phyloP scores from a whole-genome alignment of 768 basidiomycete species.

The Russula virescens region DNA sequence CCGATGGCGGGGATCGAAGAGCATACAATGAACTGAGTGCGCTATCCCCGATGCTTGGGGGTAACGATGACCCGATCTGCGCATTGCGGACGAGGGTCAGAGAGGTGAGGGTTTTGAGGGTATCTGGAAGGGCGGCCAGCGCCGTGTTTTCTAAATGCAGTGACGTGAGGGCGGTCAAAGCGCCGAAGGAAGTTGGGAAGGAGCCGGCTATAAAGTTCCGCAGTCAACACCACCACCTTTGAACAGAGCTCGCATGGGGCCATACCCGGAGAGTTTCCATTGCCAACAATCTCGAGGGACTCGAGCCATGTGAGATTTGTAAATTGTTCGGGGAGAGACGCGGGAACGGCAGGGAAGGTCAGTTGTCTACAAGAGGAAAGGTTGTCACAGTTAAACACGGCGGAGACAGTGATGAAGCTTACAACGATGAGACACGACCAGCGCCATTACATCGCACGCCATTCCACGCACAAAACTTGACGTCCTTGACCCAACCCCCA shows the following conservation, averaged over 20 bases:
- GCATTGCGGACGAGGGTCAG: constrained; percentile 38
- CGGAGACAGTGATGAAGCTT: constrained; percentile 23
- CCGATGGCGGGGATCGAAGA: neutral
- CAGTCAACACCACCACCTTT: neutral
- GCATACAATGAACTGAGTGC: constrained; percentile 39
- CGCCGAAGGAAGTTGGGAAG: constrained; percentile 36
- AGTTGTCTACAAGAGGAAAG: constrained; percentile 30
- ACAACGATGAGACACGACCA: constrained; percentile 40
- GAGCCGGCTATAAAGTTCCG: constrained; percentile 33
- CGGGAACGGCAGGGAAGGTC: constrained; percentile 44
- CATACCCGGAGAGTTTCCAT: constrained; percentile 39
- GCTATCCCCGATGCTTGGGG: constrained; percentile 32
- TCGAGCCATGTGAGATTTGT: constrained; percentile 36
- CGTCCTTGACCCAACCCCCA: constrained; percentile 42
- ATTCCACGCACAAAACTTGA: constrained; percentile 42
- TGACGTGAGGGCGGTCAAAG: constrained; percentile 35
- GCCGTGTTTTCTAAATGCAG: constrained; percentile 40
- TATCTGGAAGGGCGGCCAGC: constrained; percentile 34
- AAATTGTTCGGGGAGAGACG: constrained; percentile 39
- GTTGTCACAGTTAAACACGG: neutral
- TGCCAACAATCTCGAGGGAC: constrained; percentile 37
- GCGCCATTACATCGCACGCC: constrained; percentile 41
- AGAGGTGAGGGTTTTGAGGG: constrained; percentile 33
- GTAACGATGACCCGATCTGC: constrained; percentile 36
- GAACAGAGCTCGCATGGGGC: neutral